These are phyloP conservation scores for Termitomyces bulborhizus DNA, from an alignment of 768 basidiomycete species.

Conservation along the genomic window DNA sequence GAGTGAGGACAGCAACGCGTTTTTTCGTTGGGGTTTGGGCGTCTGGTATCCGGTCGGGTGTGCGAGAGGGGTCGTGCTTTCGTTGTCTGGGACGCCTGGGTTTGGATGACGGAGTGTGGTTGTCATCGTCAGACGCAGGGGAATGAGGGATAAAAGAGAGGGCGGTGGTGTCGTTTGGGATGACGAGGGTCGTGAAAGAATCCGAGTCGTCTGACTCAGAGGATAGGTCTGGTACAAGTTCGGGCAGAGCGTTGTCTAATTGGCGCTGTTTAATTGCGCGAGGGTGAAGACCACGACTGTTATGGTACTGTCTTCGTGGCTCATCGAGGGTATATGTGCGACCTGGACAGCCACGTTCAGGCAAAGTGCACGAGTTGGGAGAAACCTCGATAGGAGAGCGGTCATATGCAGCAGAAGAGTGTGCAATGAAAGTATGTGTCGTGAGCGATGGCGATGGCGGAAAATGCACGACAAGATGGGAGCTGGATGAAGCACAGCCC, in stretches of 20 bases:
- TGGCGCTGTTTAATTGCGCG: slow-evolving; percentile 17
- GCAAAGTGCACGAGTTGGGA: slow-evolving; percentile 69
- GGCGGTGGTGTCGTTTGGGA: slow-evolving; percentile 15
- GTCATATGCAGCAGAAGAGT: slow-evolving; percentile 66
- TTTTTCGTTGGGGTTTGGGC: slow-evolving; percentile 4
- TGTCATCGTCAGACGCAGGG: slow-evolving; percentile 13
- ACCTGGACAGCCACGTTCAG: slow-evolving; percentile 73
- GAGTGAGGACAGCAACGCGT: slow-evolving; percentile 10
- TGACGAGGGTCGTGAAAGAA: slow-evolving; percentile 32
- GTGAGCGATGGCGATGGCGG: slow-evolving; percentile 47
- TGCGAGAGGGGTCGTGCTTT: slow-evolving; percentile 28
- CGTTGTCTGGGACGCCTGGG: slow-evolving; percentile 22
- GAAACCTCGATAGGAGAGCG: slow-evolving; percentile 72
- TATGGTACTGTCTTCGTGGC: slow-evolving; percentile 15
- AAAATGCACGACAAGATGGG: slow-evolving; percentile 39
- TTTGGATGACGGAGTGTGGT: slow-evolving; percentile 13
- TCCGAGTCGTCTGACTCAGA: slow-evolving; percentile 65
- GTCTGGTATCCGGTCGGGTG: slow-evolving; percentile 17
- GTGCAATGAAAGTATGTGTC: slow-evolving; percentile 38
- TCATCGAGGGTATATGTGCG: slow-evolving; percentile 56
- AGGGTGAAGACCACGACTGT: slow-evolving; percentile 40
- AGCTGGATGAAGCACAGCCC: slow-evolving; percentile 15
- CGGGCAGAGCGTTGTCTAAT: slow-evolving; percentile 24
- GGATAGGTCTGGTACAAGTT: slow-evolving; percentile 57
- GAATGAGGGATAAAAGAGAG: slow-evolving; percentile 33